Conservation (phyloP, 1,284 basidiomycete genomes). For the Polyporus tsugae region DNA sequence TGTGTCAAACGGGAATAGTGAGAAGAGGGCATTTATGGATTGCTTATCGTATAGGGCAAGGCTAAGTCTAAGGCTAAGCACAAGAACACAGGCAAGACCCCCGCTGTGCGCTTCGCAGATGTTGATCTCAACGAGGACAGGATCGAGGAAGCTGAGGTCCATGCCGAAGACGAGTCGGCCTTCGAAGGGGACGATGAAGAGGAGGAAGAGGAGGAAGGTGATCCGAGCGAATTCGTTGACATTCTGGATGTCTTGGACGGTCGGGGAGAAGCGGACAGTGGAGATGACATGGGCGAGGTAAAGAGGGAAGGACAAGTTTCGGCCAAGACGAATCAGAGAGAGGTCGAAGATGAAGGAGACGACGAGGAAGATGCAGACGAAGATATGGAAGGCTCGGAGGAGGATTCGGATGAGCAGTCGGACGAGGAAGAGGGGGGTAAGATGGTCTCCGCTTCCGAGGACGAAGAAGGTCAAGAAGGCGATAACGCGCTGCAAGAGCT, state of each 20-base stretch:
- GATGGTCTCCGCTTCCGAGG: conserved; percentile 61
- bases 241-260: conserved; percentile 75
- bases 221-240: conserved; percentile 70
- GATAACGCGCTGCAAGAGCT: conserved; percentile 73
- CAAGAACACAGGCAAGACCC: conserved; percentile 29
- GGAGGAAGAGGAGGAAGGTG: conserved; percentile 61
- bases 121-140: conserved; percentile 76
- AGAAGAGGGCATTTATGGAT: background rate
- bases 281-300: conserved; percentile 31
- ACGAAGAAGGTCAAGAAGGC: conserved; percentile 61
- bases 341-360: conserved; percentile 16
- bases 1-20: background rate
- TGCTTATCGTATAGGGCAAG: conserved; percentile 17
- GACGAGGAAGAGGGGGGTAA: conserved; percentile 51
- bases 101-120: conserved; percentile 56
- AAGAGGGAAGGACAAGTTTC: conserved; percentile 22
- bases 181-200: conserved; percentile 47
- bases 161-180: conserved; percentile 37
- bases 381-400: conserved; percentile 46
- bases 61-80: conserved; percentile 30
- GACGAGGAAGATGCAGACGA: conserved; percentile 40
- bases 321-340: conserved; percentile 29
- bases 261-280: conserved; percentile 56
- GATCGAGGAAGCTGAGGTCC: conserved; percentile 47
- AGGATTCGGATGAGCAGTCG: conserved; percentile 44